Evolutionary conservation across 2,329 filamentous ascomycete species (phyloP), one percentile per base, ranked within the genome.

Genomic region (Epicoccum sorghinum): DNA sequence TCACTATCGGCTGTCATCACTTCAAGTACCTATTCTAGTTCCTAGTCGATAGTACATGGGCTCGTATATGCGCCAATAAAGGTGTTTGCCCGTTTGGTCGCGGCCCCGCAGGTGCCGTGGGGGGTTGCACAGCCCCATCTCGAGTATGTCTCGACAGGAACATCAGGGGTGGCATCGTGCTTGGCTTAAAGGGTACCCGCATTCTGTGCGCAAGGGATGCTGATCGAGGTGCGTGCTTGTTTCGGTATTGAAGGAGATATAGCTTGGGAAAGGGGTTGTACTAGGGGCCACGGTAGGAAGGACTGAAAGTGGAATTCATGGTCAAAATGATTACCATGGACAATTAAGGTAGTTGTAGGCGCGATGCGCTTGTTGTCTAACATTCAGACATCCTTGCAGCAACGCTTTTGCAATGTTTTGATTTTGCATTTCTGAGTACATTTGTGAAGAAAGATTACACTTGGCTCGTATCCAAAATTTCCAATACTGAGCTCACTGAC

Each of bases 371-470:
- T 29, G 27, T 29, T 9, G 9, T 6, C 27, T 7, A 29, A 29
- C 6, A 29, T 9, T 29, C 9, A 9, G 27, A 9, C 27, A 29
- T 29, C 27, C 9, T 6, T 29, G 27, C 27, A 29, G 27, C 27
- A 30, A 4, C 27, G n/a, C 5, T 29, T 37, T 27, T 49, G 46
- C 46, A 50, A 43, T 55, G 46, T 50, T 55, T 55, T 47, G 13
- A 14, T 38, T 42, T 30, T 46, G 45, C 36, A 24, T 55, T 49
- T 50, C 36, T 50, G 41, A 50, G 14, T 50, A 39, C n/a, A 32
- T 25, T 14, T 36, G 23, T 23, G 27, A 29, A 24, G 37, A 38
- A 50, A 41, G 18, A 54, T 54, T 49, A 54, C 46, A 49, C 39
- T 22, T 40, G 27, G 36, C 46, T 55, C 37, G 24, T 18, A 24